A percentile compares a stretch with the other conserved stretches of the same genome.
These are phyloP conservation scores for Viridothelium virens DNA, from an alignment of 495 filamentous ascomycete genomes.

Conservation along the genomic window DNA sequence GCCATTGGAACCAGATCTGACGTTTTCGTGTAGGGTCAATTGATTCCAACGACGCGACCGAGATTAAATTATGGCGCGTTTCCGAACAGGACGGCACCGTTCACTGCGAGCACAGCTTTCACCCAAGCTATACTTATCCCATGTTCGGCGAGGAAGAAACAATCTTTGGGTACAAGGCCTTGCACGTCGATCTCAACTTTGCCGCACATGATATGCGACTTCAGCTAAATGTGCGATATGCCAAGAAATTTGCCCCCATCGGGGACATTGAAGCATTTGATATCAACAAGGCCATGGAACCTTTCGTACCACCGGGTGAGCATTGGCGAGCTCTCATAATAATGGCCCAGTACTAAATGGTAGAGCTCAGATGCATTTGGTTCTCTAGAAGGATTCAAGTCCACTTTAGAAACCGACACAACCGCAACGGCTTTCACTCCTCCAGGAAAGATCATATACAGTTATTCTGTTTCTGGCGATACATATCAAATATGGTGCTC, in stretches of 20 bases:
- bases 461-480: slow-evolving; percentile 44
- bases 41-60: not conserved
- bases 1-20: not conserved
- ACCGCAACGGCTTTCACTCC: slow-evolving; percentile 42
- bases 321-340: slow-evolving; percentile 32
- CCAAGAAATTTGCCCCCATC: slow-evolving; percentile 63
- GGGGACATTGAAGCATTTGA: slow-evolving; percentile 64
- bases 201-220: slow-evolving; percentile 75
- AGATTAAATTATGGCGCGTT: slow-evolving; percentile 10
- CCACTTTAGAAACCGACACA: not conserved
- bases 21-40: not conserved
- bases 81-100: not conserved
- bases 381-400: not conserved
- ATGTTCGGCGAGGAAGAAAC: slow-evolving; percentile 87
- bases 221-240: slow-evolving; percentile 60
- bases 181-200: slow-evolving; percentile 69
- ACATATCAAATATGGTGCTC: slow-evolving; percentile 57
- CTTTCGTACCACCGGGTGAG: slow-evolving; percentile 56
- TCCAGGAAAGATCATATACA: slow-evolving; percentile 48
- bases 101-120: slow-evolving; percentile 46
- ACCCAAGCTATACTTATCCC: slow-evolving; percentile 79
- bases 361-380: not conserved
- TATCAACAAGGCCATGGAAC: slow-evolving; percentile 54
- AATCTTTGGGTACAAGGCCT: slow-evolving; percentile 81
- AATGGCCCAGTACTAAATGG: not conserved